Conservation (phyloP, 805 yeast genomes). For the Wickerhamomyces strasburgensis region DNA sequence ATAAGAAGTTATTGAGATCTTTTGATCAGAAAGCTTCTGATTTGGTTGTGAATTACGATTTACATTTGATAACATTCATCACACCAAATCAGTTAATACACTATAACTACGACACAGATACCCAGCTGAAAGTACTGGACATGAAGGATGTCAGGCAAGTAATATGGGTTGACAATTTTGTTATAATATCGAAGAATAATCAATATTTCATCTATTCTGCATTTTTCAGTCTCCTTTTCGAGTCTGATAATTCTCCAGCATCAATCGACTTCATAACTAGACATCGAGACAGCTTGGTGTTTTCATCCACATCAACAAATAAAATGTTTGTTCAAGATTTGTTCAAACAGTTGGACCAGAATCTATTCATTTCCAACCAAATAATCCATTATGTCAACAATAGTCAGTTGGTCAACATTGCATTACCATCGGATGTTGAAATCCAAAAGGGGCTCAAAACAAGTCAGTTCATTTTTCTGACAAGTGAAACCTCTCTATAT, state of each 20-base stretch:
- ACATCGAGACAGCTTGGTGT: neutral
- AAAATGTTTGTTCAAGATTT: slow-evolving; percentile 6
- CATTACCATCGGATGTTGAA: neutral
- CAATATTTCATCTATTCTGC: too few relatives aligned
- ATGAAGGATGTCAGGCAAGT: slow-evolving; percentile 2
- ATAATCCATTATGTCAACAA: neutral
- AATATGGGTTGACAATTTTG: slow-evolving; percentile 15
- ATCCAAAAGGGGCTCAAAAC: too few relatives aligned
- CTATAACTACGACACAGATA: slow-evolving; percentile 7
- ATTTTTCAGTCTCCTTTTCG: too few relatives aligned
- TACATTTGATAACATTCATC: slow-evolving; percentile 5
- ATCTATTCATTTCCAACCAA: neutral
- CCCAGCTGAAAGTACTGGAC: slow-evolving; percentile 4
- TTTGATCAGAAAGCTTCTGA: neutral
- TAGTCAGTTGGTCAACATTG: neutral
- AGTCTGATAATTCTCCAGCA: too few relatives aligned
- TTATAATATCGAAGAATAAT: too few relatives aligned
- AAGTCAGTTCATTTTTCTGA: too few relatives aligned
- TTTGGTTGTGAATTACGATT: slow-evolving; percentile 5
- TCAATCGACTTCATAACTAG: neutral
- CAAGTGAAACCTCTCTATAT: too few relatives aligned
- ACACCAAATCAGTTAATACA: slow-evolving; percentile 1
- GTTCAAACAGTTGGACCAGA: neutral
- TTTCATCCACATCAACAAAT: neutral
- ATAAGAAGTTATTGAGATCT: neutral